A percentile compares a stretch with the other conserved stretches of the same genome.
These are phyloP conservation scores for Drechslerella coelobrocha DNA, from an alignment of 2,329 filamentous ascomycete genomes.

Conservation along the genomic window DNA sequence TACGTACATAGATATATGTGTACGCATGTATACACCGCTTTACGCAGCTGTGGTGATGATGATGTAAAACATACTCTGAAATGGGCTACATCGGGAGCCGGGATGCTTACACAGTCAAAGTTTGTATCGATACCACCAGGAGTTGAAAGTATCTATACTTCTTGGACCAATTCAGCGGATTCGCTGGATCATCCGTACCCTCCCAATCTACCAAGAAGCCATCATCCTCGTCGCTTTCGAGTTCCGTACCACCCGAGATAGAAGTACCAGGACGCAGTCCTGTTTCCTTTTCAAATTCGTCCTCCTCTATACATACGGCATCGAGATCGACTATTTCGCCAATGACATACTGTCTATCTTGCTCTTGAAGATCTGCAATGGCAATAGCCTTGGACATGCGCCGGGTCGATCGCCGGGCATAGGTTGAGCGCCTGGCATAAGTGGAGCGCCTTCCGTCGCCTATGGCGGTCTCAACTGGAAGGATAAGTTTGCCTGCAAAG, in stretches of 20 bases:
- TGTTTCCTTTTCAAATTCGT: constrained; percentile 7
- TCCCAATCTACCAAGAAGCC: constrained; percentile 53
- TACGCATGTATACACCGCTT: too few species aligned
- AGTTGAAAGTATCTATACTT: constrained; percentile 65
- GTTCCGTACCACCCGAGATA: not conserved
- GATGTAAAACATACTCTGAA: too few species aligned
- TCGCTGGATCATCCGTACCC: constrained; percentile 54
- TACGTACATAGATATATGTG: too few species aligned
- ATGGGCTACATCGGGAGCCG: too few species aligned
- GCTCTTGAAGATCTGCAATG: constrained; percentile 19
- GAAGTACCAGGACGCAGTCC: constrained; percentile 15
- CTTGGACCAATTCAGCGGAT: constrained; percentile 70
- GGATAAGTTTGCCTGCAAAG: not conserved
- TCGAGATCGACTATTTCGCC: constrained; percentile 44
- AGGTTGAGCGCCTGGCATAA: not conserved
- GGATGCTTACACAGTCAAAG: constrained; percentile 62
- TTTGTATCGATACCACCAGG: constrained; percentile 66
- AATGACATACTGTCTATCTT: constrained; percentile 39
- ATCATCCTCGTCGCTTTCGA: constrained; percentile 24
- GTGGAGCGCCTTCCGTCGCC: not conserved
- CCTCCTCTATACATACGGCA: constrained; percentile 19
- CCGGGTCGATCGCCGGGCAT: constrained; percentile 4
- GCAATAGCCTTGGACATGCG: constrained; percentile 9
- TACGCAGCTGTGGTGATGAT: too few species aligned
- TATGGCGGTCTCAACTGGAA: not conserved